Evolutionary conservation across 345 rosid genomes (phyloP).

Genomic region (Brassica cretica): DNA sequence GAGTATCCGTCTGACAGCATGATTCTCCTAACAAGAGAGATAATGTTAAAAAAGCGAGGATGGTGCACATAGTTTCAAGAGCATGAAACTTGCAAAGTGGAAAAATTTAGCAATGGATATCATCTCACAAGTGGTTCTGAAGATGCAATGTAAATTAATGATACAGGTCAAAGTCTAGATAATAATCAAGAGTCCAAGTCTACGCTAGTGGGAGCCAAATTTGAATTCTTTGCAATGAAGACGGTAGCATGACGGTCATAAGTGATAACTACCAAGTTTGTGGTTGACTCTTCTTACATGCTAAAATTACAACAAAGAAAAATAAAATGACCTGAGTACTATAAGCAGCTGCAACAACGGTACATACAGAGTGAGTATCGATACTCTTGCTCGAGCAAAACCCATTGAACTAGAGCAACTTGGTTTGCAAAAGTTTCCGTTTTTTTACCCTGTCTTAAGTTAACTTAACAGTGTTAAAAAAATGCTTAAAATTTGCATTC

Average conservation of each 20-base stretch:
- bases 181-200: neutral
- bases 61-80: neutral
- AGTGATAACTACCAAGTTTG: neutral
- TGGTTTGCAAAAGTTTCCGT: neutral
- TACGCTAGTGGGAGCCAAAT: neutral
- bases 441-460: neutral
- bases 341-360: neutral
- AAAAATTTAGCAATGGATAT: neutral
- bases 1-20: neutral
- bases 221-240: neutral
- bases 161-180: neutral
- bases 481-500: neutral
- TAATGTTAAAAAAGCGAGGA: neutral
- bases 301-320: neutral
- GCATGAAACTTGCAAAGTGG: neutral
- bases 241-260: neutral
- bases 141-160: neutral
- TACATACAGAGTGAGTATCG: neutral
- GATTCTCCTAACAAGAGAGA: constrained; percentile 1
- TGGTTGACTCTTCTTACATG: neutral
- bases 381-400: neutral
- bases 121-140: neutral
- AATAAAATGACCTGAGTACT: neutral
- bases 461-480: neutral
- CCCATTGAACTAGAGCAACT: neutral